A percentile compares a stretch with the other conserved stretches of the same genome.
These are phyloP conservation scores for Meira nashicola DNA, from an alignment of 1,284 basidiomycete species.

Conservation along the genomic window DNA sequence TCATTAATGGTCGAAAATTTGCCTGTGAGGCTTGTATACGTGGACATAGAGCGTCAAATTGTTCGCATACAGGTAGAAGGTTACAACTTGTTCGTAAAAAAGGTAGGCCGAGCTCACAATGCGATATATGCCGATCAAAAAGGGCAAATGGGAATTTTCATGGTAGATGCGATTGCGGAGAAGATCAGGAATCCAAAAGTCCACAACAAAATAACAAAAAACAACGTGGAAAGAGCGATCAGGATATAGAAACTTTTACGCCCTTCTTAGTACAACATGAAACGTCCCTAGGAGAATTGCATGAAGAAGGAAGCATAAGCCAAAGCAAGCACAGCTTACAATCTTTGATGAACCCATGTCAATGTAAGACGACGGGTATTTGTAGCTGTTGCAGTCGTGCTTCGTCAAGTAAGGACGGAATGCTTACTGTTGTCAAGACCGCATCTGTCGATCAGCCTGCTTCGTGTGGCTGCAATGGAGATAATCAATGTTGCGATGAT, in stretches of 20 bases:
- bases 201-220: too few relatives aligned
- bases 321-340: conserved; percentile 26
- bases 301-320: neutral
- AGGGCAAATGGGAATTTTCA: conserved; percentile 33
- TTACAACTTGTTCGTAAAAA: conserved; percentile 37
- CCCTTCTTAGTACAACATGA: too few relatives aligned
- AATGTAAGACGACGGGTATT: conserved; percentile 24
- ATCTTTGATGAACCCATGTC: conserved; percentile 40
- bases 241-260: too few relatives aligned
- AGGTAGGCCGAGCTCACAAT: conserved; percentile 42
- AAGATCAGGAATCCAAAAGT: too few relatives aligned
- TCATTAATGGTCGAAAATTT: conserved; percentile 24
- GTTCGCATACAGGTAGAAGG: conserved; percentile 41
- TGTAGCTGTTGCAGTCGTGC: conserved; percentile 23
- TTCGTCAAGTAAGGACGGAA: neutral
- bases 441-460: neutral
- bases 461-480: neutral
- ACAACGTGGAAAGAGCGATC: too few relatives aligned
- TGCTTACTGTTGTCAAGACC: too few relatives aligned
- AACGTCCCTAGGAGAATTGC: too few relatives aligned
- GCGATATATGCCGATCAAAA: conserved; percentile 36
- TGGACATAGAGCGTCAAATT: conserved; percentile 41
- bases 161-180: conserved; percentile 29
- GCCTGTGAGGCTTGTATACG: conserved; percentile 45
- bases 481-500: neutral